Evolutionary conservation across 805 yeast species (phyloP).

Genomic region (Saccharomycopsis vini): DNA sequence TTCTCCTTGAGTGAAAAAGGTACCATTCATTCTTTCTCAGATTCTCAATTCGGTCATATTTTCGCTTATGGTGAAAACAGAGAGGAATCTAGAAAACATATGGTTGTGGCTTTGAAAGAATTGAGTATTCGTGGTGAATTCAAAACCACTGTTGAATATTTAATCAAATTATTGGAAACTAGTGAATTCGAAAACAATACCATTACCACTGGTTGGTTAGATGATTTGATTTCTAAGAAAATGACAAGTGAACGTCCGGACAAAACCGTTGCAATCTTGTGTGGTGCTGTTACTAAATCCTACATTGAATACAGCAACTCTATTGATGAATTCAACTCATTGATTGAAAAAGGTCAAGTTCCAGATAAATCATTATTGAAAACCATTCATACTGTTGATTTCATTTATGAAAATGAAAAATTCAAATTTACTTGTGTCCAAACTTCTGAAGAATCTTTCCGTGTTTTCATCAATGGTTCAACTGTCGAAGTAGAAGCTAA

Average conservation of each 20-base stretch:
- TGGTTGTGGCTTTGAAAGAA: constrained; percentile 98
- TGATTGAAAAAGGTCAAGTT: constrained; percentile 94
- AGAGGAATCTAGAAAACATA: constrained; percentile 94
- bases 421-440: constrained; percentile 95
- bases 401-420: constrained; percentile 88
- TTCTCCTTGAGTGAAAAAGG: constrained; percentile 95
- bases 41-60: constrained; percentile 98
- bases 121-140: constrained; percentile 96
- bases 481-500: constrained; percentile 81
- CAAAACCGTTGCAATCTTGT: constrained; percentile 76
- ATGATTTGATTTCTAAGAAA: constrained; percentile 86
- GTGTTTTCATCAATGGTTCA: constrained; percentile 88
- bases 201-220: constrained; percentile 98
- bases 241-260: constrained; percentile 98
- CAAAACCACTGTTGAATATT: constrained; percentile 94
- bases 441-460: constrained; percentile 76
- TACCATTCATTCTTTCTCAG: constrained; percentile 94
- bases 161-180: constrained; percentile 90
- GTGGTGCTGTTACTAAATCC: constrained; percentile 98
- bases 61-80: constrained; percentile 99
- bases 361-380: constrained; percentile 73
- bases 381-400: constrained; percentile 87
- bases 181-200: constrained; percentile 95
- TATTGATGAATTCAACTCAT: constrained; percentile 55
- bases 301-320: constrained; percentile 68